Evolutionary conservation across 805 yeast genomes (phyloP), one percentile per base, ranked within the genome.

Genomic region (Cyberlindnera euphorbiae): DNA sequence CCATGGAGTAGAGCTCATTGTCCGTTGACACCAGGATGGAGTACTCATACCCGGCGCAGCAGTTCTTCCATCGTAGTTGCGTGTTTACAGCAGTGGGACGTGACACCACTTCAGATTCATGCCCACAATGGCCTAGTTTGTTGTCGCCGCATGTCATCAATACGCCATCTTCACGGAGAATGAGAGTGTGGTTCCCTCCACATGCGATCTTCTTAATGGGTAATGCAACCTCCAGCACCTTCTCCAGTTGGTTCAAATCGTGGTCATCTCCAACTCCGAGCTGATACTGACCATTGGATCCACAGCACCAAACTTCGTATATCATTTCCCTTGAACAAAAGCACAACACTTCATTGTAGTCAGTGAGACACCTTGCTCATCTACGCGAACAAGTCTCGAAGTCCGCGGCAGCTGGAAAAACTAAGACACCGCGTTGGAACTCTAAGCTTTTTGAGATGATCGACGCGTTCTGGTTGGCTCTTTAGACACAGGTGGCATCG

Each of bases 151-250:
- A 47, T 0, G 72, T 73, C 44, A 58, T 78, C 1, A 80, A 55
- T 0, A 59, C 54, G 1, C 90, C 90, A 31, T 67, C 59, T 1
- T 58, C 63, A 10, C 73, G 55, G 7, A 87, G 54, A 3, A 86
- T 42, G 13, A 85, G 48, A 0, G 95, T 80, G 55, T 90, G 97
- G 49, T 89, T 89, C 0, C 97, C 97, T 4, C 96, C 97, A 48
- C 88, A 77, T 1, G 67, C 71, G 10, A 88, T 64, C 45, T 66
- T 63, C 32, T 52, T 36, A 0, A 79, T 70, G 7, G 12, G 39
- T 30, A 27, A 40, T 29, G 31, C 44, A 2, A 22, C 16, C 14
- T 7, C 33, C 32, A 26, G 39, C 17, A 49, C 52, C 2, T 21
- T 17, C 14, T 36, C 36, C 13, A 70, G 58, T 9, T 33, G 44